Base-by-base conservation (phyloP, 371 early-diverging fungal genomes). In the Cokeromyces recurvatus region DNA sequence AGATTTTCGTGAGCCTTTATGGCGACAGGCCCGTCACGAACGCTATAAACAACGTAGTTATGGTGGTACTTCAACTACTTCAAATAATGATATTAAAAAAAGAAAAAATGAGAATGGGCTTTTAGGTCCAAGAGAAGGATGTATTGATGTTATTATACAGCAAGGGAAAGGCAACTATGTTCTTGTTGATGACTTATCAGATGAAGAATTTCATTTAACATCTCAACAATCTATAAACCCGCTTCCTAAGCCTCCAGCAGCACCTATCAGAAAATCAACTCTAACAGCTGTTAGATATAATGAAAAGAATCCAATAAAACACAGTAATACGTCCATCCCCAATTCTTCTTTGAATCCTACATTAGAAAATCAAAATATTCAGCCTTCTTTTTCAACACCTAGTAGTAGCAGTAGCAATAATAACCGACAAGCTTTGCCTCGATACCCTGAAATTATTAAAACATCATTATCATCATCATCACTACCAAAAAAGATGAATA, bases 111-210 rank as follows among this genome's bases (percentile, higher is more conserved):
- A 31, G 21, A 20, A 43, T 15, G 14, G 19, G 7, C 15, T 29
- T n/a, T 36, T 49, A 10, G 50, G 43, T 2, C 62, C 62, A 8
- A 51, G 74, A 24, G 66, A 68, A 43, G 74, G 74, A 11, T 74
- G 74, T 29, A 54, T 74, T 35, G 74, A 74, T 57, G 71, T 74
- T 19, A 53, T 74, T 41, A 53, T 74, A 4, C 60, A 74, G 29
- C 64, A 62, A 49, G 74, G 71, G 20, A 68, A 66, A 44, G 74
- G 68, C 14, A 66, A 74, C 35, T 74, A 68, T 53, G 74, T 74
- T 0, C 44, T 74, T 2, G 62, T 63, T 10, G 64, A 58, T 19
- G 55, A 50, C 9, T 21, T 59, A 15, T 27, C 17, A 11, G 38
- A 37, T 20, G 43, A 43, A 12, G 44, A 51, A 15, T 37, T 25